Evolutionary conservation across 148 eudicot species (phyloP).

Genomic region (Nepenthes gracilis): DNA sequence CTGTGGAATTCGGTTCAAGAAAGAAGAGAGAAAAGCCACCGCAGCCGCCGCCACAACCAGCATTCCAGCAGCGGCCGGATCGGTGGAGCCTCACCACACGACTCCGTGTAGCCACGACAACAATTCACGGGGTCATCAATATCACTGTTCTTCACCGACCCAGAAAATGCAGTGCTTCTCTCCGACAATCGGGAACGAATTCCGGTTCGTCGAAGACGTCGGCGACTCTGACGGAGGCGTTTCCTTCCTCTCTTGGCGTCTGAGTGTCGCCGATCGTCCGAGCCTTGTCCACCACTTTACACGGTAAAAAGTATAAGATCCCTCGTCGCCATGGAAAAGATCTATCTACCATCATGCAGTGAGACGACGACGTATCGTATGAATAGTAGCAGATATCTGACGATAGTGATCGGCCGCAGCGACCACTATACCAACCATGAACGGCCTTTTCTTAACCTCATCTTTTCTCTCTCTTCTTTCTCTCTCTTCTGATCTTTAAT

Average conservation of each 20-base stretch:
- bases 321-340: no score
- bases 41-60: conserved; percentile 3
- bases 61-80: background rate
- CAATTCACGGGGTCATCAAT: background rate
- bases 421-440: background rate
- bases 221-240: no score
- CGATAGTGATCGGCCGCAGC: background rate
- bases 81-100: background rate
- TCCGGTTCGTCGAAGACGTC: background rate
- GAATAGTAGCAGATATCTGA: conserved; percentile 5
- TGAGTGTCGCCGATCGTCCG: no score
- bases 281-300: no score
- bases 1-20: conserved; percentile 7
- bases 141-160: background rate
- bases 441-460: no score
- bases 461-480: no score
- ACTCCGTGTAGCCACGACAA: background rate
- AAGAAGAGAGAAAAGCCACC: conserved; percentile 6
- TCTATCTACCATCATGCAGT: background rate
- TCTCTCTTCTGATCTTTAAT: no score
- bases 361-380: no score
- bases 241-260: no score
- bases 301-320: no score
- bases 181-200: background rate
- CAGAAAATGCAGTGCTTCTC: background rate